Base-by-base conservation (phyloP, 305 asterid species). In the Fraxinus latifolia region DNA sequence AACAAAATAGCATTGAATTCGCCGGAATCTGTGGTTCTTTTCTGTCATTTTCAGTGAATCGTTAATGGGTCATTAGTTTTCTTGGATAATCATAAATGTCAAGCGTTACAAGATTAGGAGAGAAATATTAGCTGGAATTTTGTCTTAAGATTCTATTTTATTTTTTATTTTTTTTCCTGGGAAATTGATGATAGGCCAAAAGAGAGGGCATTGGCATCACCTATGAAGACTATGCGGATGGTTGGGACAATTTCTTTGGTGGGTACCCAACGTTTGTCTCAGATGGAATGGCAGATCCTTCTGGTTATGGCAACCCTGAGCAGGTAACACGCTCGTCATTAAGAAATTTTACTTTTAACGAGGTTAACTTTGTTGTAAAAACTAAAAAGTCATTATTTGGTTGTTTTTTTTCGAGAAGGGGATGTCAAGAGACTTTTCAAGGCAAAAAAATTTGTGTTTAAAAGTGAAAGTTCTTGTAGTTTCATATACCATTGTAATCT, bases 271-370 rank as follows among this genome's bases (percentile, higher is more conserved):
- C 81, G 87, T 87, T 90, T 85, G 89, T 91, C 90, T 93, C 97
- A 95, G 93, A 95, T 93, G 98, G 99, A 92, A 95, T 95, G 99
- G 99, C 97, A 93, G 97, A 93, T 92, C 98, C 89, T 89, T 90
- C 88, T 93, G 88, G 94, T 84, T 90, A 89, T 92, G 95, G 86
- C 90, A 89, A 89, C 89, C 88, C 90, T 88, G 98, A 95, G 74
- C 98, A 92, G 97, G 99, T 95, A 76, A 3, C 11, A 27, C 11
- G n/a, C 36, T 74, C 29, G 68, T 78, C 68, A 23, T 7, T 25
- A 15, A 53, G 9, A 53, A 53, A 53, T n/a, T 53, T 15, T 53
- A 5, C 23, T 53, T 53, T n/a, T 53, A 50, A n/a, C 65, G 65
- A 53, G 65, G 65, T 53, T 53, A 53, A 53, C 25, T 53, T 53